These are phyloP conservation scores for Silene noctiflora DNA, from an alignment of 179 eudicot genomes.

Conservation along the genomic window DNA sequence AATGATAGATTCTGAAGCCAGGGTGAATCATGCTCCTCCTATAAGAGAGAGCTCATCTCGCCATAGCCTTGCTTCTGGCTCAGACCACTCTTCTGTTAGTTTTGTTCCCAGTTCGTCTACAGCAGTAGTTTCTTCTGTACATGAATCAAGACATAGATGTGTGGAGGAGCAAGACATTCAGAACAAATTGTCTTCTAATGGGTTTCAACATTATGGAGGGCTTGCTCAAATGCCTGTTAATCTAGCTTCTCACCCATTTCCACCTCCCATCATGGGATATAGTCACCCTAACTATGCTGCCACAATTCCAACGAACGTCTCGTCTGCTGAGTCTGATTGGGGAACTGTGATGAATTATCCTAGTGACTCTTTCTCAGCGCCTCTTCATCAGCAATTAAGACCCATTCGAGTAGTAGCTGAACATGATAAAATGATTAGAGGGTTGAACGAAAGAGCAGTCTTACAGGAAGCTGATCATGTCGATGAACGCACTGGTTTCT, in stretches of 20 bases:
- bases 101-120: constrained; percentile 15
- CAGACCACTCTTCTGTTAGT: constrained; percentile 26
- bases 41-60: constrained; percentile 26
- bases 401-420: constrained; percentile 25
- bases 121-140: constrained; percentile 28
- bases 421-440: constrained; percentile 23
- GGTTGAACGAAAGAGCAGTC: constrained; percentile 20
- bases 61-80: constrained; percentile 16
- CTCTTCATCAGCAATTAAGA: constrained; percentile 29
- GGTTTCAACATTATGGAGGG: constrained; percentile 29
- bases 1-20: constrained; percentile 24
- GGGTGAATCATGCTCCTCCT: constrained; percentile 21
- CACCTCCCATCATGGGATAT: constrained; percentile 35
- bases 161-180: constrained; percentile 36
- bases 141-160: constrained; percentile 30
- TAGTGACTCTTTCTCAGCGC: constrained; percentile 26
- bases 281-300: constrained; percentile 31
- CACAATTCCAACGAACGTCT: constrained; percentile 25
- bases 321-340: constrained; percentile 29
- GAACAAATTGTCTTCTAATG: constrained; percentile 33
- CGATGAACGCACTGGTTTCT: constrained; percentile 35
- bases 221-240: constrained; percentile 37
- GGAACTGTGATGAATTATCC: constrained; percentile 25
- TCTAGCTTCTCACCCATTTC: constrained; percentile 37
- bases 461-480: constrained; percentile 26